These are phyloP conservation scores for Parasitella parasitica DNA, from an alignment of 371 early-diverging fungal genomes.

Conservation along the genomic window DNA sequence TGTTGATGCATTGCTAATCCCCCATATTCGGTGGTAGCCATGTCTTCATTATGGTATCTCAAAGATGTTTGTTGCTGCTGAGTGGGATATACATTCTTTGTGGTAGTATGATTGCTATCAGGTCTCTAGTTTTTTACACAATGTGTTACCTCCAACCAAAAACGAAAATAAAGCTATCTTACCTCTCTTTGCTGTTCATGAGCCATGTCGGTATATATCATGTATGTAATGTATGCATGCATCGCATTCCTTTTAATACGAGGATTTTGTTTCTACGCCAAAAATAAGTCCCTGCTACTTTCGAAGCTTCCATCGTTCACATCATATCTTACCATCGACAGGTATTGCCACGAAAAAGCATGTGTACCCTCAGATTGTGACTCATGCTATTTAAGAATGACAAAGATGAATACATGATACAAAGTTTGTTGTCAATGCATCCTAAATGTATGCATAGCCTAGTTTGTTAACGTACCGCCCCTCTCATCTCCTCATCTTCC, in stretches of 20 bases:
- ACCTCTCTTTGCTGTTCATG: slow-evolving; percentile 15
- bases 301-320: too few relatives aligned
- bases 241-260: slow-evolving; percentile 57
- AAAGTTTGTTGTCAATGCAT: slow-evolving; percentile 2
- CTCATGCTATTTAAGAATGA: slow-evolving; percentile 8
- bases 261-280: slow-evolving; percentile 49
- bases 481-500: slow-evolving; percentile 6
- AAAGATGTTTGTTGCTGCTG: not conserved
- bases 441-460: slow-evolving; percentile 8
- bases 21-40: not conserved
- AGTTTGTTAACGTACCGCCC: slow-evolving; percentile 3
- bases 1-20: not conserved
- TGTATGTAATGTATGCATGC: slow-evolving; percentile 61
- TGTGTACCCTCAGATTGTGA: slow-evolving; percentile 20
- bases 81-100: not conserved
- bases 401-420: not conserved
- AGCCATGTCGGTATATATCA: slow-evolving; percentile 56
- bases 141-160: not conserved
- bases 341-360: slow-evolving; percentile 30
- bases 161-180: not conserved
- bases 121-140: not conserved
- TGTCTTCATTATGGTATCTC: not conserved
- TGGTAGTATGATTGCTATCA: not conserved
- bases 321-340: slow-evolving; percentile 26
- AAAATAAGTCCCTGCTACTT: not conserved